Evolutionary conservation across 225 moss, liverwort and hornwort species (phyloP).

Genomic region (Antitrichia curtipendula): DNA sequence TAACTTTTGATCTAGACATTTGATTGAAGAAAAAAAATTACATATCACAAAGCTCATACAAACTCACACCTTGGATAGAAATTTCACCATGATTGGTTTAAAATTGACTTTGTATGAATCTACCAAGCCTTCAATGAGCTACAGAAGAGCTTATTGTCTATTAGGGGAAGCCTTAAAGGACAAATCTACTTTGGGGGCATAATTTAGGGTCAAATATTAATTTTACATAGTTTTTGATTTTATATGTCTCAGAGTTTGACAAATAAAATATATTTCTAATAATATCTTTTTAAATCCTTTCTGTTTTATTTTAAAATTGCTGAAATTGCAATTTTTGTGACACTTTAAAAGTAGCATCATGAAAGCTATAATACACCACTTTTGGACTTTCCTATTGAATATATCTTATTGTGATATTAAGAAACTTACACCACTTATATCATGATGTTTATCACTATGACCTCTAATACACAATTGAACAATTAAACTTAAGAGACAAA

Average conservation of each 20-base stretch:
- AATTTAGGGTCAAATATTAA: neutral
- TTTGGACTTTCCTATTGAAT: neutral
- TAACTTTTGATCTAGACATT: neutral
- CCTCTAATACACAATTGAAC: neutral
- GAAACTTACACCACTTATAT: neutral
- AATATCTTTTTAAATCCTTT: neutral
- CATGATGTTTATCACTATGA: neutral
- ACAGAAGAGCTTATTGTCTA: neutral
- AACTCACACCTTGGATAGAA: neutral
- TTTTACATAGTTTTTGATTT: neutral
- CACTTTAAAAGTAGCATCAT: neutral
- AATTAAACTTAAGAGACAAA: neutral
- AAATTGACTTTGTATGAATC: neutral
- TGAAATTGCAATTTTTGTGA: neutral
- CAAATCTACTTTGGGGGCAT: neutral
- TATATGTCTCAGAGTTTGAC: neutral
- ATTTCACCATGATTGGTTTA: neutral
- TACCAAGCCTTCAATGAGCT: neutral
- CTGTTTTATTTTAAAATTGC: neutral
- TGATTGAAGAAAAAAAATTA: neutral
- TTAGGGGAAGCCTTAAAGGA: neutral
- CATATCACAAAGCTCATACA: neutral
- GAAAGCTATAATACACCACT: neutral
- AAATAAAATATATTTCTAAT: neutral
- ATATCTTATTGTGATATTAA: accelerated